Evolutionary conservation across 371 early-diverging fungal species (phyloP).

Genomic region (Dentiscutata heterogama): DNA sequence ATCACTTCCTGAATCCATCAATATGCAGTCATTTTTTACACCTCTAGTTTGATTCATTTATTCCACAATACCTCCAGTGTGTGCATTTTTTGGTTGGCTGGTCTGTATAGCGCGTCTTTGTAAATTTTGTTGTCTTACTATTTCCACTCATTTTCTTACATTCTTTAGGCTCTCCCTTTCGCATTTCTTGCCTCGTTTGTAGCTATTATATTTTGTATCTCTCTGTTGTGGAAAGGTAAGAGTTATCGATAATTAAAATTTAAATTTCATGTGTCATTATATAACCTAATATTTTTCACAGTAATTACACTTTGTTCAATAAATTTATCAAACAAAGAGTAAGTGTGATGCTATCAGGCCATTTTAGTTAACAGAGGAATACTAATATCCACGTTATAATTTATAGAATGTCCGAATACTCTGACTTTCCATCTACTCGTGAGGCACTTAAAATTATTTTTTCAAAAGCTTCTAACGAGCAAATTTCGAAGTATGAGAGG

Average conservation of each 20-base stretch:
- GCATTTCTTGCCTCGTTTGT: background rate
- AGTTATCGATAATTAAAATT: too few relatives aligned
- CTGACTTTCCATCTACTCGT: background rate
- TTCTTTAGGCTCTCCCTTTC: conserved; percentile 38
- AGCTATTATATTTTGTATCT: background rate
- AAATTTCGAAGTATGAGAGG: background rate
- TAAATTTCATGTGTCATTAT: too few relatives aligned
- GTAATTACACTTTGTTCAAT: too few relatives aligned
- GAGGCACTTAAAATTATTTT: conserved; percentile 33
- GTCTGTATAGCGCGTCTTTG: too few relatives aligned
- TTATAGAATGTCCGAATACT: conserved; percentile 24
- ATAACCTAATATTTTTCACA: too few relatives aligned
- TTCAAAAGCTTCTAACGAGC: conserved; percentile 8
- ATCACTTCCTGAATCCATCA: too few relatives aligned
- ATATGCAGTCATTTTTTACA: too few relatives aligned
- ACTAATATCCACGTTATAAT: background rate
- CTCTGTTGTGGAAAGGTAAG: conserved; percentile 8
- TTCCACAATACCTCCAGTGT: too few relatives aligned
- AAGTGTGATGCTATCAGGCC: background rate
- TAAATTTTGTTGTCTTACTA: too few relatives aligned
- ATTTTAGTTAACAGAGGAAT: conserved; percentile 20
- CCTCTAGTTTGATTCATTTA: too few relatives aligned
- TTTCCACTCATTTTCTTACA: background rate
- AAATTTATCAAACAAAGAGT: background rate
- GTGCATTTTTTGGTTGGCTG: too few relatives aligned